Evolutionary conservation across 805 yeast species (phyloP).

Genomic region (Candida caryicola): DNA sequence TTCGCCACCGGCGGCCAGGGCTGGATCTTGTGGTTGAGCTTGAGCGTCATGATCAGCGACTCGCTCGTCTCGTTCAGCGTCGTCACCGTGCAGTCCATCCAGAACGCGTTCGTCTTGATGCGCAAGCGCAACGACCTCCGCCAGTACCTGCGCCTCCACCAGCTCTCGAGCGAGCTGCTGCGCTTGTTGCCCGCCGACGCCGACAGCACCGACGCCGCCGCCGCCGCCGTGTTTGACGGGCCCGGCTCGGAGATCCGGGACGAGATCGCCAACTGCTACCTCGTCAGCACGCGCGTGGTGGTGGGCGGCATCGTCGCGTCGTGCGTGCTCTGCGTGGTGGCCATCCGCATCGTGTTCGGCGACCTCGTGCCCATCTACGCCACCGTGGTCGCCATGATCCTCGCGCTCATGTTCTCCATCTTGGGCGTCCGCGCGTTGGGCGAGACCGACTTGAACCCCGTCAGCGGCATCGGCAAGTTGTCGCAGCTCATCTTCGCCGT

Average conservation of each 20-base stretch:
- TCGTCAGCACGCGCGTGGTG: constrained; percentile 51
- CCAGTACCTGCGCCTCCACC: not conserved
- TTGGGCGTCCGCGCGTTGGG: constrained; percentile 93
- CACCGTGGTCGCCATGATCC: constrained; percentile 58
- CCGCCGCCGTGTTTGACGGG: not conserved
- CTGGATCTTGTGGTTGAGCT: constrained; percentile 93
- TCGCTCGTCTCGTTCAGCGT: constrained; percentile 77
- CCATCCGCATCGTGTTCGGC: constrained; percentile 71
- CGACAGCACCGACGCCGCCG: not conserved
- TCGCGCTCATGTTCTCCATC: constrained; percentile 78
- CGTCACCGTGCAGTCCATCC: constrained; percentile 47
- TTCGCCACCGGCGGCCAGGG: constrained; percentile 96
- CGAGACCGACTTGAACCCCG: constrained; percentile 95
- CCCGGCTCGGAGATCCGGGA: constrained; percentile 18
- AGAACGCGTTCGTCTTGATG: constrained; percentile 7
- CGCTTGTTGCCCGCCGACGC: not conserved
- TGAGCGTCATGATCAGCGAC: constrained; percentile 92
- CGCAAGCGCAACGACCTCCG: not conserved
- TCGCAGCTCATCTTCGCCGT: constrained; percentile 88
- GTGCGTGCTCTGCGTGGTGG: constrained; percentile 60
- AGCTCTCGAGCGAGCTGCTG: not conserved
- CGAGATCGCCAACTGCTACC: constrained; percentile 35
- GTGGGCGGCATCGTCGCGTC: constrained; percentile 62
- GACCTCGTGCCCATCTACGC: constrained; percentile 68
- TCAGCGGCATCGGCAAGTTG: constrained; percentile 91